Conservation (phyloP, 1,139 yeast genomes). For the Suhomyces maxii region DNA sequence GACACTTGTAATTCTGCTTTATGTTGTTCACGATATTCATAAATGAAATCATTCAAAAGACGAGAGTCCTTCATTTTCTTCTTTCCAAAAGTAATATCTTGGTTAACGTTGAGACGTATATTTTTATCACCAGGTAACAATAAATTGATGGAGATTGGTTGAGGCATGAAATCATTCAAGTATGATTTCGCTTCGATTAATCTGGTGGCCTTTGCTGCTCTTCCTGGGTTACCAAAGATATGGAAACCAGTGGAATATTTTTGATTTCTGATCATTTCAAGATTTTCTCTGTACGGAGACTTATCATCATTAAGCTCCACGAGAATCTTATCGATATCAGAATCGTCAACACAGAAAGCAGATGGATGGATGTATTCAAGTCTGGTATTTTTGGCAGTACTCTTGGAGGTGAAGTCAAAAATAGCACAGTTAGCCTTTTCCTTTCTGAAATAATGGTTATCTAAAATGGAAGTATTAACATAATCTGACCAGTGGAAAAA, state of each 20-base stretch:
- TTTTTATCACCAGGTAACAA: conserved; percentile 18
- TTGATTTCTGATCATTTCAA: conserved; percentile 6
- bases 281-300: conserved; percentile 6
- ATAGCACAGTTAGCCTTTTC: conserved; percentile 22
- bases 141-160: conserved; percentile 40
- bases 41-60: conserved; percentile 1
- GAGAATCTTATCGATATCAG: conserved; percentile 16
- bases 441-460: conserved; percentile 18
- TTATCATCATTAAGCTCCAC: not conserved
- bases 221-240: conserved; percentile 33
- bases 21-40: conserved; percentile 1
- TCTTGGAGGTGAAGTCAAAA: conserved; percentile 24
- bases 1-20: conserved; percentile 5
- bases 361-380: conserved; percentile 20
- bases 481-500: conserved; percentile 42
- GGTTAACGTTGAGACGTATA: conserved; percentile 14
- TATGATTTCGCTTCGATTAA: conserved; percentile 38
- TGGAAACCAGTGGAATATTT: conserved; percentile 37
- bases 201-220: conserved; percentile 29
- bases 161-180: conserved; percentile 44
- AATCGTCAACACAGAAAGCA: conserved; percentile 32
- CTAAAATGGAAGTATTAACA: conserved; percentile 28
- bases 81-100: conserved; percentile 10
- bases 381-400: conserved; percentile 16
- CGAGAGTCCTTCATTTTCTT: conserved; percentile 6